Evolutionary conservation across 1,284 basidiomycete genomes (phyloP).

Genomic region (Papiliotrema flavescens): DNA sequence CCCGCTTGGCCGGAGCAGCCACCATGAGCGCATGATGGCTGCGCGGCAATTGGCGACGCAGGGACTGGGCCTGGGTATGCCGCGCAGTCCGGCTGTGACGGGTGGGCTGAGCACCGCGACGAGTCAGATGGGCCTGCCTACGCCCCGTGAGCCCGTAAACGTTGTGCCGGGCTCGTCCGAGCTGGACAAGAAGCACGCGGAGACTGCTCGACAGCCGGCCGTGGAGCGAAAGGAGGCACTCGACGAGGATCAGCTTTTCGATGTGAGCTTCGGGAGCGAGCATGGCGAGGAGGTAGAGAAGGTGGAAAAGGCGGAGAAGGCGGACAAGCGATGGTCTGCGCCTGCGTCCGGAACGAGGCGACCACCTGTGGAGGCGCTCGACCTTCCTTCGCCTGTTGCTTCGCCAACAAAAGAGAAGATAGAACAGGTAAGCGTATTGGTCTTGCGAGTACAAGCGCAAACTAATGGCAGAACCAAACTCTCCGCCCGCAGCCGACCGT

Average conservation of each 20-base stretch:
- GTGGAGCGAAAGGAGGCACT: not conserved
- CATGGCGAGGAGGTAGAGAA: conserved; percentile 28
- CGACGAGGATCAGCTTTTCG: conserved; percentile 13
- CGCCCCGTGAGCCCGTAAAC: too few species aligned
- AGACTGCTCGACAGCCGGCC: too few species aligned
- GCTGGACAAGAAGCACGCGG: too few species aligned
- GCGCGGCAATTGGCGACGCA: conserved; percentile 45
- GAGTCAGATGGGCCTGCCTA: not conserved
- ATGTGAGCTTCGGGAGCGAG: conserved; percentile 22
- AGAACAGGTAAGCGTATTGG: too few species aligned
- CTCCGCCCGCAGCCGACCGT: too few species aligned
- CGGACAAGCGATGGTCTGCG: conserved; percentile 12
- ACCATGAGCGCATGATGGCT: conserved; percentile 48
- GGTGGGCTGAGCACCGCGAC: conserved; percentile 10
- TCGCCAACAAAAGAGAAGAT: conserved; percentile 13
- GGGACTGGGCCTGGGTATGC: conserved; percentile 44
- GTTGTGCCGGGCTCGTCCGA: too few species aligned
- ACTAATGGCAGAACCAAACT: too few species aligned
- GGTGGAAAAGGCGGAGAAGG: conserved; percentile 1
- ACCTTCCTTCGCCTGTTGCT: conserved; percentile 35
- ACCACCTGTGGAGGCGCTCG: conserved; percentile 27
- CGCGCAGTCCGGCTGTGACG: conserved; percentile 20
- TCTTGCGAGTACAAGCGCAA: too few species aligned
- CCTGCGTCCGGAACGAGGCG: too few species aligned
- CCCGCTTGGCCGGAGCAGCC: conserved; percentile 67